Base-by-base conservation (phyloP, 345 rosid genomes). In the Rubroshorea leprosula region DNA sequence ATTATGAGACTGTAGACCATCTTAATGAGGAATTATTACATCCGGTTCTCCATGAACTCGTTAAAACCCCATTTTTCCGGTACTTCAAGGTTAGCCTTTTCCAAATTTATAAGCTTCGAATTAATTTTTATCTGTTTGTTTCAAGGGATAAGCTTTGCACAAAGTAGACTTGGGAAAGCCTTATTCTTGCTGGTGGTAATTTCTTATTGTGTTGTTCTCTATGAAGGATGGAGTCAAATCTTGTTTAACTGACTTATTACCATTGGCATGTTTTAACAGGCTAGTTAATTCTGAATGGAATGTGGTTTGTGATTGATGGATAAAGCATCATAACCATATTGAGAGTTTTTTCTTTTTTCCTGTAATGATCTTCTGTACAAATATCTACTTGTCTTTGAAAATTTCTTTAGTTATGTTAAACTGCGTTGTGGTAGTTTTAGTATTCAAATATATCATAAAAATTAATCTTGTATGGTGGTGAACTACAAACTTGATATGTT, bases 41-140 rank as follows among this genome's bases (percentile, higher is more conserved):
- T 80, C 96, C 99, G 46, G 57, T 76, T 38, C 89, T 93, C 51
- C 90, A 83, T 58, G 86, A 87, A 25, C 91, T 93, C 26, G 92
- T 89, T 23, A 79, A 66, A 63, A 85, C 94, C 13, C 83, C 97
- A 0, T 93, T 93, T 74, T 87, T 73, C 47, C 76, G 97, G 20
- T 93, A 93, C 61, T 93, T 89, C 72, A 87, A 93, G 97, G 99
- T 93, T 68, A 6, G 73, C 0, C 54, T 22, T 10, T 44, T 23
- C n/a, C 50, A 44, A 35, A 1, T 35, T 35, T 35, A 7, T 10
- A 44, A 14, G 3, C 4, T 44, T 44, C 14, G 47, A 44, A 10
- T 44, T 16, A 44, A 10, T 44, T 16, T 44, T 7, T 44, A 35
- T 35, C 41, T 35, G 41, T 13, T 35, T 2, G 41, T 35, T 27